Evolutionary conservation across 768 basidiomycete genomes (phyloP), one percentile per base, ranked within the genome.

Genomic region (Hirschioporus abietinus): DNA sequence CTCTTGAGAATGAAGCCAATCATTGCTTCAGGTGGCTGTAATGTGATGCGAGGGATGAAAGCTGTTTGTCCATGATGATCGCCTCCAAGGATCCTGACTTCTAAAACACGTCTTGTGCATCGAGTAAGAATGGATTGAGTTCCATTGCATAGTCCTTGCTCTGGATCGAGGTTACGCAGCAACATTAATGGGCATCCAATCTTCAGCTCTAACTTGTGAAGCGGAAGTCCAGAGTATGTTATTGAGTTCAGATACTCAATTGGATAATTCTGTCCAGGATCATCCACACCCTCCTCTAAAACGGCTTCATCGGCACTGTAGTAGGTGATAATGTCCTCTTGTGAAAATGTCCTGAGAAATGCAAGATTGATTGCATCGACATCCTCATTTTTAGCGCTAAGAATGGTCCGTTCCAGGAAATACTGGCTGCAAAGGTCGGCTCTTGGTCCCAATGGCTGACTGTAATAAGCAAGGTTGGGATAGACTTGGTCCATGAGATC

Each of bases 141-240:
- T 15, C 73, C 72, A 71, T 73, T 71, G 66, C 72, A 73, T 9
- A 73, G 57, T 30, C 72, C 72, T 35, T 71, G 34, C 0, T 35
- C 20, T 7, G 81, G 77, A 61, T 74, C 70, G 20, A 85, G 70
- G 69, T 86, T 85, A 0, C 79, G 63, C 0, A 86, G 71, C 0
- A 85, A 68, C 66, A 85, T 84, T 0, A 84, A 60, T 12, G 73
- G 70, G 25, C 35, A 42, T 8, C 75, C 74, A 26, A 70, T 25
- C 66, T 75, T 75, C 27, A 75, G 63, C 74, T n/a, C 70, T 70
- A 62, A 76, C 74, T 67, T 70, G 20, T 66, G 81, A 75, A 30
- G 74, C 0, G 84, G 84, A 58, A 85, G 72, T 8, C 79, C 77
- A 58, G 77, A 72, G 3, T 74, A 68, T 34, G 75, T 74, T n/a